Percentiles rank a stretch among this genome's conserved stretches.
Conservation (phyloP, 306 rosid species). For the Geum urbanum region DNA sequence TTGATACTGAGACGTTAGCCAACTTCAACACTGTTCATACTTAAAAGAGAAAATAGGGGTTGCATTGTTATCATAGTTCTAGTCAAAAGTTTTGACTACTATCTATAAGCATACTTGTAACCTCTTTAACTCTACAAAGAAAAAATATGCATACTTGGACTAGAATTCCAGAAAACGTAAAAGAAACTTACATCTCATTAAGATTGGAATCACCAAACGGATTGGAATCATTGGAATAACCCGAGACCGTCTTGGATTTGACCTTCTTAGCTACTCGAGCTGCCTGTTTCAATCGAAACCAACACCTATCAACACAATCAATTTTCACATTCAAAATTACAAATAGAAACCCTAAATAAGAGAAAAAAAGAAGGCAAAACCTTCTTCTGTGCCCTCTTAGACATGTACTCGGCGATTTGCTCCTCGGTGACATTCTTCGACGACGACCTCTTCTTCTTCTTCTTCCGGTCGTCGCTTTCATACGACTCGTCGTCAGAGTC, state of each 20-base stretch:
- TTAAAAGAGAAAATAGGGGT: neutral
- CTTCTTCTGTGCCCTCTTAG: constrained; percentile 82
- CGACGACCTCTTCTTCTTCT: constrained; percentile 25
- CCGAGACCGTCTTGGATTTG: constrained; percentile 62
- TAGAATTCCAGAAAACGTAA: neutral
- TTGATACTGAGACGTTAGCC: neutral
- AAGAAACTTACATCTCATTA: constrained; percentile 59
- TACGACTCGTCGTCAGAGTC: constrained; percentile 40
- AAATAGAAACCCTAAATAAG: constrained; percentile 1
- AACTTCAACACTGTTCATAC: neutral
- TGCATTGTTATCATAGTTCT: neutral
- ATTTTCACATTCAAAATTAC: neutral
- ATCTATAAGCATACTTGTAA: neutral
- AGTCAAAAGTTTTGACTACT: neutral
- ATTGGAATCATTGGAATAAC: constrained; percentile 88
- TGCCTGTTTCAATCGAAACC: constrained; percentile 37
- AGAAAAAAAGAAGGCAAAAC: constrained; percentile 27
- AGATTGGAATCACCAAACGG: constrained; percentile 96
- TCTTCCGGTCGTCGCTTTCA: constrained; percentile 40
- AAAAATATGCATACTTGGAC: neutral
- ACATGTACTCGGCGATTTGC: constrained; percentile 60
- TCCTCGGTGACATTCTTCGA: constrained; percentile 60
- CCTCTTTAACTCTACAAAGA: neutral
- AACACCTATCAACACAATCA: neutral
- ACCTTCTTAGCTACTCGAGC: constrained; percentile 61